Evolutionary conservation across 2,329 filamentous ascomycete genomes (phyloP).

Genomic region (Sporothrix dimorphospora): DNA sequence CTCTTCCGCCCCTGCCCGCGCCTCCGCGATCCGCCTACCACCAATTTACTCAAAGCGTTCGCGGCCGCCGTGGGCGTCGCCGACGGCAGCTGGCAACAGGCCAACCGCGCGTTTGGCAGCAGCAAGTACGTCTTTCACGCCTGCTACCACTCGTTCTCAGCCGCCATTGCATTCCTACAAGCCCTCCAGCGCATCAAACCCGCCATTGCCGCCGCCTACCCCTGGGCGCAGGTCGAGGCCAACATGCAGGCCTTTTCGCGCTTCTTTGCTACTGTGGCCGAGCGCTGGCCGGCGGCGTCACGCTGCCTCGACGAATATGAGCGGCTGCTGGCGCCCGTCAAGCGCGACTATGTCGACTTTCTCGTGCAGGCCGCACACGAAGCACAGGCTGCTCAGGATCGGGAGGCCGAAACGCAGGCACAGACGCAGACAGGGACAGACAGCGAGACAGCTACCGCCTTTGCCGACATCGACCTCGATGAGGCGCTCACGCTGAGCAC

Average conservation of each 20-base stretch:
- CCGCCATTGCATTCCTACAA: slow-evolving; percentile 25
- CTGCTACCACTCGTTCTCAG: slow-evolving; percentile 27
- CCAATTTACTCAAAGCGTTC: slow-evolving; percentile 25
- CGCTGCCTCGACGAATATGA: slow-evolving; percentile 26
- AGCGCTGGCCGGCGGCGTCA: slow-evolving; percentile 26
- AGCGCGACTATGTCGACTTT: slow-evolving; percentile 14
- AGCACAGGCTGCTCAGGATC: slow-evolving; percentile 2
- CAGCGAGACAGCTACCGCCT: not conserved
- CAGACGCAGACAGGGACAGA: not conserved
- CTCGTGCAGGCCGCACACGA: slow-evolving; percentile 14
- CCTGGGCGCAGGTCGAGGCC: slow-evolving; percentile 23
- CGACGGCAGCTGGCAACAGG: slow-evolving; percentile 28
- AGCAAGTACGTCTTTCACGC: slow-evolving; percentile 27
- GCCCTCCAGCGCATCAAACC: slow-evolving; percentile 24
- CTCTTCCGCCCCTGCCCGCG: slow-evolving; percentile 27
- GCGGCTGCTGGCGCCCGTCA: slow-evolving; percentile 22
- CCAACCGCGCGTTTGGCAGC: slow-evolving; percentile 24
- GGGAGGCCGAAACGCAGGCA: not conserved
- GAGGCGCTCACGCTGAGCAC: slow-evolving; percentile 17
- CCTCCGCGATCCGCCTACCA: slow-evolving; percentile 6
- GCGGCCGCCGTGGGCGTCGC: slow-evolving; percentile 24
- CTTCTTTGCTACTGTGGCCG: slow-evolving; percentile 24
- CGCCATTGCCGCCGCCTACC: slow-evolving; percentile 22
- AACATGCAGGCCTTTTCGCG: slow-evolving; percentile 24
- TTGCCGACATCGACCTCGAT: slow-evolving; percentile 21